Evolutionary conservation across 1,139 yeast genomes (phyloP), one percentile per base, ranked within the genome.

Genomic region (Scheffersomyces insectosa): DNA sequence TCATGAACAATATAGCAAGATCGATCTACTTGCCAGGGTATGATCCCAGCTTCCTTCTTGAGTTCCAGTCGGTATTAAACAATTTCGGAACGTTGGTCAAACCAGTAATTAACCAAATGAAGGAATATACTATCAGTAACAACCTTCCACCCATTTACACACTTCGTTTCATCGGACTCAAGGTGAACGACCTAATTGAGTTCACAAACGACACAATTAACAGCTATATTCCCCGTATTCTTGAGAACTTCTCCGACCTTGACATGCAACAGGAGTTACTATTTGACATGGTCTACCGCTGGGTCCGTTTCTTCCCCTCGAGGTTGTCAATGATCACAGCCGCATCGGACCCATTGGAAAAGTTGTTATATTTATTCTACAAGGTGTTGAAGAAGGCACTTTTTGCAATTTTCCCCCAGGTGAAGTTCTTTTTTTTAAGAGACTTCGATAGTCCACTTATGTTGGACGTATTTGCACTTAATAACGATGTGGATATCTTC

Each of bases 361-460:
- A 63, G 41, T 48, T 70, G 10, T 44, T 72, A 13, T 68, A 63
- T 44, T 52, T 72, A 7, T 71, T 66, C 48, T 69, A 57, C 57
- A 66, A 66, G 45, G 60, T 63, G 10, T 60, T 70, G 45, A 68
- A 67, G 43, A 71, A 70, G 46, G 57, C 66, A 1, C 50, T 72
- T 13, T 70, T 58, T 50, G 72, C 75, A 0, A 54, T 72, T 12
- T 57, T 65, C 27, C 79, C 79, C 1, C 79, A 73, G 45, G 65
- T 70, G 7, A 71, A 68, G 45, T 72, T 64, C 47, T 70, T 68
- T 50, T 72, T 68, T 42, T 50, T 72, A 7, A 52, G 77, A 31
- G 77, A 72, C 54, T 72, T 73, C 47, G 77, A 71, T 48, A 60
- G 69, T 45, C 77, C 78, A 1, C 59, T 72, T 42, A 70, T 71